A percentile compares a stretch with the other conserved stretches of the same genome.
Evolutionary conservation across 495 filamentous ascomycete species (phyloP).

Genomic region (Lasiosphaeriaceae sp.): DNA sequence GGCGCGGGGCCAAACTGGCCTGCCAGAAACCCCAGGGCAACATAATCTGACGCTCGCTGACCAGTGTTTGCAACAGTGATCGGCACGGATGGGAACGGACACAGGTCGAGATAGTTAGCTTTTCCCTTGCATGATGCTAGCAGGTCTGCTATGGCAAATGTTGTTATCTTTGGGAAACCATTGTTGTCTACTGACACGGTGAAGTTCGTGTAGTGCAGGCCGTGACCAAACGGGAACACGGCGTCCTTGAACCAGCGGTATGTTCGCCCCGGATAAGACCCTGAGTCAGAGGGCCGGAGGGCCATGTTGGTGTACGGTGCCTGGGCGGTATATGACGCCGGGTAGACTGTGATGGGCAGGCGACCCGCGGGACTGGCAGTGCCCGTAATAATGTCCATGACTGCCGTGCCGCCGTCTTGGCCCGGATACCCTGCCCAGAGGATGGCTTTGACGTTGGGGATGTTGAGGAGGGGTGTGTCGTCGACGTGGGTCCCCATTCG

Average conservation of each 20-base stretch:
- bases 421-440: slow-evolving; percentile 53
- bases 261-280: slow-evolving; percentile 35
- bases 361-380: slow-evolving; percentile 52
- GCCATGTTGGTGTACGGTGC: slow-evolving; percentile 41
- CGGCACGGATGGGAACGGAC: slow-evolving; percentile 39
- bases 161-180: slow-evolving; percentile 2
- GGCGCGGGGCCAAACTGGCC: slow-evolving; percentile 54
- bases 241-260: slow-evolving; percentile 40
- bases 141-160: slow-evolving; percentile 19
- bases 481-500: slow-evolving; percentile 53
- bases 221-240: slow-evolving; percentile 46
- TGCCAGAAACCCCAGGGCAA: slow-evolving; percentile 52
- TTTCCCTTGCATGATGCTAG: slow-evolving; percentile 17
- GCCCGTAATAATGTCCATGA: slow-evolving; percentile 51
- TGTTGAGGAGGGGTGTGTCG: slow-evolving; percentile 44
- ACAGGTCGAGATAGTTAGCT: slow-evolving; percentile 28
- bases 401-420: slow-evolving; percentile 50
- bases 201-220: slow-evolving; percentile 46
- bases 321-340: slow-evolving; percentile 34
- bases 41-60: slow-evolving; percentile 49
- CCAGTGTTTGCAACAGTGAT: slow-evolving; percentile 49
- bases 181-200: slow-evolving; percentile 33
- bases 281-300: slow-evolving; percentile 27
- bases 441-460: slow-evolving; percentile 50
- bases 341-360: slow-evolving; percentile 56